Conservation (phyloP, 1,284 basidiomycete genomes). For the Apiotrichum montevideense region DNA sequence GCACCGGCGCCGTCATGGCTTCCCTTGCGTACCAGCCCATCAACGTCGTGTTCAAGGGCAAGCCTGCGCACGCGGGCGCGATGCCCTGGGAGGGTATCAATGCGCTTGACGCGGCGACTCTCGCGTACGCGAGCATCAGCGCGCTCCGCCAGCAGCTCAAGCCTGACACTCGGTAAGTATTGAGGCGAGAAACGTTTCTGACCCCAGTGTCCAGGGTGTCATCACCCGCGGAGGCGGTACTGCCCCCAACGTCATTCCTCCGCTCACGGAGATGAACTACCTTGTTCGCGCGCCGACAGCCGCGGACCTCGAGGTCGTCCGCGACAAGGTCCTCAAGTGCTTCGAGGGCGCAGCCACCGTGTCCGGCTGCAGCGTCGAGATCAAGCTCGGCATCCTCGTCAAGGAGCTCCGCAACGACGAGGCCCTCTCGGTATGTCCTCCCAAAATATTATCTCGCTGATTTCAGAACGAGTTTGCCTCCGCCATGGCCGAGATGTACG, state of each 20-base stretch:
- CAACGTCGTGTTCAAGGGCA: slow-evolving; percentile 27
- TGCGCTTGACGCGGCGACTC: slow-evolving; percentile 73
- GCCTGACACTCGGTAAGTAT: neutral
- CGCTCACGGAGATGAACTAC: slow-evolving; percentile 64
- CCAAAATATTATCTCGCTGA: too few species aligned
- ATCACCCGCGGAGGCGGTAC: slow-evolving; percentile 56
- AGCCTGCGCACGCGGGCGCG: slow-evolving; percentile 65
- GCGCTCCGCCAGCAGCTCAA: slow-evolving; percentile 63
- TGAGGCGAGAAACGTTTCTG: too few species aligned
- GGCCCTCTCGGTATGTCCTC: slow-evolving; percentile 2
- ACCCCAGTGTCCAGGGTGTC: slow-evolving; percentile 55
- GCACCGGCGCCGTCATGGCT: slow-evolving; percentile 14
- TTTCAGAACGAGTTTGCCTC: slow-evolving; percentile 4
- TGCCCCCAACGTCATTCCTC: slow-evolving; percentile 59
- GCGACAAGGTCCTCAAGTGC: slow-evolving; percentile 55
- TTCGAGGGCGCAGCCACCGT: slow-evolving; percentile 66
- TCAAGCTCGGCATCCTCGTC: slow-evolving; percentile 49
- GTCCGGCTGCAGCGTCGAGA: slow-evolving; percentile 58
- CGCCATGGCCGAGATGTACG: slow-evolving; percentile 7
- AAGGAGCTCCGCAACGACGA: slow-evolving; percentile 52
- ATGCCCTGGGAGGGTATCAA: slow-evolving; percentile 62
- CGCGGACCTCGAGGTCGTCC: slow-evolving; percentile 53
- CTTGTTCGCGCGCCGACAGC: slow-evolving; percentile 60
- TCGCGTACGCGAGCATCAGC: slow-evolving; percentile 68
- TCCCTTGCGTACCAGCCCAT: slow-evolving; percentile 25